Evolutionary conservation across 345 rosid species (phyloP).

Genomic region (Dovyalis caffra): DNA sequence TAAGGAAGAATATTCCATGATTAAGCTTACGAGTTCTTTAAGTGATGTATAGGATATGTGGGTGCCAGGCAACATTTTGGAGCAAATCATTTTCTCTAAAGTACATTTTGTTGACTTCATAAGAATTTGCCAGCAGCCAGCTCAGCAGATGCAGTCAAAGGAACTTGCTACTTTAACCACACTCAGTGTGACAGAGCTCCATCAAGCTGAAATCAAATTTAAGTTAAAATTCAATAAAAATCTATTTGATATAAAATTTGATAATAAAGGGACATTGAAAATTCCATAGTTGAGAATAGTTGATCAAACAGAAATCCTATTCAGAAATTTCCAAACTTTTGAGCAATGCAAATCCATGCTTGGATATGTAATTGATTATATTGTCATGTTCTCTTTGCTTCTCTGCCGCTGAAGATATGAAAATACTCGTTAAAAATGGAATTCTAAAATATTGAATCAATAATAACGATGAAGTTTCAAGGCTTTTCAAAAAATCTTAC

Average conservation of each 20-base stretch:
- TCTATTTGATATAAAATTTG: constrained; percentile 12
- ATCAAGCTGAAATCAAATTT: constrained; percentile 13
- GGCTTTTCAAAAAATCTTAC: neutral
- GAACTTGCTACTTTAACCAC: too few species aligned
- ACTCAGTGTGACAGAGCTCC: neutral
- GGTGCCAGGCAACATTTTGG: neutral
- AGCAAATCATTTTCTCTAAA: neutral
- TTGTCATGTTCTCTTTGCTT: neutral
- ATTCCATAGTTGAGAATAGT: neutral
- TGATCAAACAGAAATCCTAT: neutral
- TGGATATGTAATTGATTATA: neutral
- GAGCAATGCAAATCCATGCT: constrained; percentile 10
- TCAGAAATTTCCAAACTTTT: constrained; percentile 15
- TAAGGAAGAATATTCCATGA: neutral
- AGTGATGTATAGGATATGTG: neutral
- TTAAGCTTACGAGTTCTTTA: neutral
- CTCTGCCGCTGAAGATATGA: neutral
- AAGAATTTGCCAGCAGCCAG: neutral
- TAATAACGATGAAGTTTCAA: neutral
- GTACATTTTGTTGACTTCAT: neutral
- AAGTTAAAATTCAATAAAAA: neutral
- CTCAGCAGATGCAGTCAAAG: constrained; percentile 6
- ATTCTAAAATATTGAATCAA: constrained; percentile 7
- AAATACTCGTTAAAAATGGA: neutral
- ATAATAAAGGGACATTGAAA: constrained; percentile 12